Conservation (phyloP, 345 rosid genomes). For the Syzygium aromaticum region DNA sequence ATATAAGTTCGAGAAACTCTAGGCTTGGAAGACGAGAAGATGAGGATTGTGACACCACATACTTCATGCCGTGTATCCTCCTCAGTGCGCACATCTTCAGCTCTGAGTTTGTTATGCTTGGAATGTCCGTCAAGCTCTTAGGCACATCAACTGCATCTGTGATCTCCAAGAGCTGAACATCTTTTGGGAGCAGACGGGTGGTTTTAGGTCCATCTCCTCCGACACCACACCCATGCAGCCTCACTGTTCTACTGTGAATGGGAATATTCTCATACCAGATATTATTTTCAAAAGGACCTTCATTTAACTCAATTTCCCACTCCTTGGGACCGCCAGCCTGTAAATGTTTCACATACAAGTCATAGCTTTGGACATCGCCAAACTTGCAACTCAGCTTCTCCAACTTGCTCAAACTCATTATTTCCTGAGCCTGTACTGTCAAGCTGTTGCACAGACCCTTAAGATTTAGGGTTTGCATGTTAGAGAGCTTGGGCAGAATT, state of each 20-base stretch:
- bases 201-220: neutral
- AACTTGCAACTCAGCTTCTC: neutral
- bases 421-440: neutral
- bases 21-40: neutral
- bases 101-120: neutral
- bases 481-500: neutral
- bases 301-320: neutral
- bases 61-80: neutral
- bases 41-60: neutral
- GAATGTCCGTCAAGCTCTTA: neutral
- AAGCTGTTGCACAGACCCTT: rapidly evolving
- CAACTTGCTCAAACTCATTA: neutral
- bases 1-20: neutral
- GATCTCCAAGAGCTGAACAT: neutral
- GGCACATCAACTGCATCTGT: neutral
- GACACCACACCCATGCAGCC: neutral
- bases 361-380: neutral
- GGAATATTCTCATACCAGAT: too few relatives aligned
- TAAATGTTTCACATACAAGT: neutral
- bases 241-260: neutral
- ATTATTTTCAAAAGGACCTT: too few relatives aligned
- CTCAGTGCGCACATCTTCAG: neutral
- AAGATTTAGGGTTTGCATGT: neutral
- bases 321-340: neutral
- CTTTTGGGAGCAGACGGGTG: neutral